Conservation (phyloP, 495 filamentous ascomycete species). For the Daldinia loculata region DNA sequence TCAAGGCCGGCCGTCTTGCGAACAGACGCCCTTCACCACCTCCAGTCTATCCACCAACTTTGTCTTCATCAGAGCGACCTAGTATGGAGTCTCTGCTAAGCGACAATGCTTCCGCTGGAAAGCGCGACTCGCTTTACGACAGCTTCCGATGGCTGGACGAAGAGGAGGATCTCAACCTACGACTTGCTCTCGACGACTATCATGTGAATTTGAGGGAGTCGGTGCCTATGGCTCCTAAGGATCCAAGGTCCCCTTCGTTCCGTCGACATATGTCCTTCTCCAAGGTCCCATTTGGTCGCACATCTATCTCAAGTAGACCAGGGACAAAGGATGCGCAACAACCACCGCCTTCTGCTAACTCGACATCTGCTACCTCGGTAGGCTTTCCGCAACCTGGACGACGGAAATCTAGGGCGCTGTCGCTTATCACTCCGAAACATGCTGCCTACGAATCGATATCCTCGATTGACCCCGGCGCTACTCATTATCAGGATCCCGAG, state of each 20-base stretch:
- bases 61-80: conserved; percentile 40
- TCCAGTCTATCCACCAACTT: conserved; percentile 40
- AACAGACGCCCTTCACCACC: conserved; percentile 47
- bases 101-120: conserved; percentile 22
- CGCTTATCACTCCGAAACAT: conserved; percentile 58
- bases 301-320: conserved; percentile 55
- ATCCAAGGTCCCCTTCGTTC: conserved; percentile 57
- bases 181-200: conserved; percentile 65
- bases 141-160: conserved; percentile 84
- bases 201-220: conserved; percentile 57
- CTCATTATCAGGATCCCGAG: conserved; percentile 91
- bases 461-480: conserved; percentile 74
- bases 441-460: conserved; percentile 58
- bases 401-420: conserved; percentile 59
- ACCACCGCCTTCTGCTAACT: conserved; percentile 42
- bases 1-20: conserved; percentile 57
- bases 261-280: conserved; percentile 62
- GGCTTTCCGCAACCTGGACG: conserved; percentile 47
- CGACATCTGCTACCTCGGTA: conserved; percentile 49
- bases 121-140: conserved; percentile 63
- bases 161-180: conserved; percentile 76
- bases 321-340: conserved; percentile 50
- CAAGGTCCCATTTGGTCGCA: conserved; percentile 64
- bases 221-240: conserved; percentile 51
- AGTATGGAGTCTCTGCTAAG: conserved; percentile 51